Base-by-base conservation (phyloP, 2,329 filamentous ascomycete species). In the Colletotrichum trifolii region DNA sequence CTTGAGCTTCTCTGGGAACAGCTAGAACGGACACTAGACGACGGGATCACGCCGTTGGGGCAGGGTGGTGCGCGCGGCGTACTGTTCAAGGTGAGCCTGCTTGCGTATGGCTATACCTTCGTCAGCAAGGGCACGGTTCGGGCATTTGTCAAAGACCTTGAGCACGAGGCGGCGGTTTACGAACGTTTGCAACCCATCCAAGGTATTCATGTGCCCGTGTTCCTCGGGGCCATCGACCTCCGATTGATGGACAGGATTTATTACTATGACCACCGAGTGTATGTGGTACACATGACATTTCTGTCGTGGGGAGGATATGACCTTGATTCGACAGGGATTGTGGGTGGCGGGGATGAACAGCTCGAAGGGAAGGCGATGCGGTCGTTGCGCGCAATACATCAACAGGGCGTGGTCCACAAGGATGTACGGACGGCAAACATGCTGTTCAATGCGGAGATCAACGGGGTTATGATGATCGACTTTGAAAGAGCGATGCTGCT, bases 101-200 rank as follows among this genome's bases (percentile, higher is more conserved):
- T n/a, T n/a, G n/a, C n/a, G n/a, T n/a, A n/a, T n/a, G n/a, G n/a
- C n/a, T n/a, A n/a, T n/a, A n/a, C 75, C 2, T 78, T 83, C 49
- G 71, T 79, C 35, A 71, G 74, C 54, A 84, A 84, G 68, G 76
- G 76, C 25, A 82, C 75, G 2, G 71, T 77, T 2, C 34, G 13
- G 25, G 72, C 64, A 15, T 78, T 78, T 15, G 65, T 76, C 38
- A n/a, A 47, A 6, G 72, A 77, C 62, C 76, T 81, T 6, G 43
- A 76, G 63, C 71, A 79, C 46, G 76, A 82, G 68, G 73, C 71
- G n/a, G n/a, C n/a, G n/a, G n/a, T n/a, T n/a, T n/a, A 4, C 8
- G 54, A 63, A 12, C 12, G n/a, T n/a, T n/a, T n/a, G n/a, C n/a
- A n/a, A n/a, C n/a, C n/a, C n/a, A n/a, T n/a, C n/a, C n/a, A n/a